Conservation (phyloP, 192 early-diverging fungal species). For the Coemansia sp. region DNA sequence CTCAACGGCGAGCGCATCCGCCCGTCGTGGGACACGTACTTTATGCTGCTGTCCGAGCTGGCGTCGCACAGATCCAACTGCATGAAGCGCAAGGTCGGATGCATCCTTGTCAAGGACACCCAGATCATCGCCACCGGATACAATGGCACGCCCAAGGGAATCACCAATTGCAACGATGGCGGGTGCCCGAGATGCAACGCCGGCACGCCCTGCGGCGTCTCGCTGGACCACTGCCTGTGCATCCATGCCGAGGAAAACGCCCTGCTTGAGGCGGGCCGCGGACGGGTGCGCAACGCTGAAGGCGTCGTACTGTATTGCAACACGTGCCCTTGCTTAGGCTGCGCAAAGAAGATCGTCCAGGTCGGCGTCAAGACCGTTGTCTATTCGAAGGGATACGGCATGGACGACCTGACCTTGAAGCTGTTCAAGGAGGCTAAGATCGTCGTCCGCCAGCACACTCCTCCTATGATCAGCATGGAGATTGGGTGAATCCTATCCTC, state of each 20-base stretch:
- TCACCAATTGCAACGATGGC: constrained; percentile 92
- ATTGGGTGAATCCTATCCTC: constrained; percentile 33
- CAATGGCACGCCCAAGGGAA: constrained; percentile 92
- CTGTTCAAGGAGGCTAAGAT: constrained; percentile 85
- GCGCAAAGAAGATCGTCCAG: constrained; percentile 96
- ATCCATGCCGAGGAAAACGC: constrained; percentile 99
- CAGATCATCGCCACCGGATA: constrained; percentile 97
- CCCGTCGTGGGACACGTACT: constrained; percentile 97
- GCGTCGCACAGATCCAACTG: constrained; percentile 91
- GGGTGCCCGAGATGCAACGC: constrained; percentile 93
- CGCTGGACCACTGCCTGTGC: constrained; percentile 87
- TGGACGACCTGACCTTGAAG: constrained; percentile 83
- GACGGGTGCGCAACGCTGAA: constrained; percentile 68
- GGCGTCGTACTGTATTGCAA: constrained; percentile 87
- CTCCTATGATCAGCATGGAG: constrained; percentile 59
- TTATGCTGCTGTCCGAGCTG: constrained; percentile 91
- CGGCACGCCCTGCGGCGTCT: constrained; percentile 72
- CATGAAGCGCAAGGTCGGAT: constrained; percentile 98
- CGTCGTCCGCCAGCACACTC: constrained; percentile 71
- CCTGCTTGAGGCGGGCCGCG: constrained; percentile 91
- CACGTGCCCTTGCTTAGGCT: constrained; percentile 85
- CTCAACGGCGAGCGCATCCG: constrained; percentile 73
- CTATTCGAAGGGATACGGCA: constrained; percentile 88
- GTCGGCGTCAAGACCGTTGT: constrained; percentile 90
- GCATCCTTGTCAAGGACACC: constrained; percentile 83